A percentile compares a stretch with the other conserved stretches of the same genome.
These are phyloP conservation scores for Tremella fuciformis DNA, from an alignment of 768 basidiomycete species.

Conservation along the genomic window DNA sequence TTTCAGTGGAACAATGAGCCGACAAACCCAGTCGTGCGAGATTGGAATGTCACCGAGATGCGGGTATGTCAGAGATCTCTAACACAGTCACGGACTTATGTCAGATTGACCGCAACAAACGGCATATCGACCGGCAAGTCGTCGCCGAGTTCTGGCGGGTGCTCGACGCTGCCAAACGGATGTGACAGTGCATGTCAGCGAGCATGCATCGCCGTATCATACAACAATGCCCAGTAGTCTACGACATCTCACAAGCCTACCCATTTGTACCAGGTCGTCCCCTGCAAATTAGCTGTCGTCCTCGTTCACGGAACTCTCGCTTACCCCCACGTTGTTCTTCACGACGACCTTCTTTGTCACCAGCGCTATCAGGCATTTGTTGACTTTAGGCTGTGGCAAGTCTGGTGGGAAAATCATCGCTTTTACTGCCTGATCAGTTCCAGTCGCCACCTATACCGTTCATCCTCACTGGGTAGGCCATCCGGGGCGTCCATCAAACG, in stretches of 20 bases:
- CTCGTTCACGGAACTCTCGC: constrained; percentile 12
- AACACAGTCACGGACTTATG: not conserved
- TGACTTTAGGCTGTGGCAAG: constrained; percentile 82
- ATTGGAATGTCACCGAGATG: constrained; percentile 95
- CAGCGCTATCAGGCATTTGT: constrained; percentile 87
- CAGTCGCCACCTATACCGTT: not conserved
- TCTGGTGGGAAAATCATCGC: constrained; percentile 76
- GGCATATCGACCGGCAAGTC: constrained; percentile 90
- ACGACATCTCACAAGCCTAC: constrained; percentile 21
- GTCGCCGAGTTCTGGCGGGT: constrained; percentile 96
- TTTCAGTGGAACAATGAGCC: constrained; percentile 93
- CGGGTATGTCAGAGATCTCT: constrained; percentile 59
- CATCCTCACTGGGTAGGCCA: constrained; percentile 54
- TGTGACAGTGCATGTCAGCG: constrained; percentile 9
- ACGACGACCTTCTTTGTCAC: constrained; percentile 79
- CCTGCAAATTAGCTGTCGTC: constrained; percentile 16
- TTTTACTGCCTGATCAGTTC: constrained; percentile 58
- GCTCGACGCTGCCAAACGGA: constrained; percentile 58
- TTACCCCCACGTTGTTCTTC: constrained; percentile 55
- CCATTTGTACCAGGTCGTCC: constrained; percentile 36
- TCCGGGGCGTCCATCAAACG: constrained; percentile 66
- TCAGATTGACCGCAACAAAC: constrained; percentile 82
- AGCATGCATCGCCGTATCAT: constrained; percentile 2
- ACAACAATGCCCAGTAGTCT: constrained; percentile 4
- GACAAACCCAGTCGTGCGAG: constrained; percentile 79